Conservation (phyloP, 2,329 filamentous ascomycete species). For the Fonsecaea nubica region DNA sequence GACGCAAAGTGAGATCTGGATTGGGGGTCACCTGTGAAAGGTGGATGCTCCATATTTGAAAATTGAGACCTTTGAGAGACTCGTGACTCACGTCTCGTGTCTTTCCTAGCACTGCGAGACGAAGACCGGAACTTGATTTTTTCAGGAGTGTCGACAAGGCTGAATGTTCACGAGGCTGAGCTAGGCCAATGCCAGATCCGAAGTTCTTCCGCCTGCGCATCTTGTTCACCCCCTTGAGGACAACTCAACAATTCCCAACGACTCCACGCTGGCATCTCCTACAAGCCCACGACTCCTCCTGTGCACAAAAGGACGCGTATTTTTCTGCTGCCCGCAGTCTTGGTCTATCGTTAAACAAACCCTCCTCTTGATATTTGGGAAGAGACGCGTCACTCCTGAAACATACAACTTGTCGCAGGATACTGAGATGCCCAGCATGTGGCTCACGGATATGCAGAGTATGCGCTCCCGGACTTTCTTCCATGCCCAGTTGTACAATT, state of each 20-base stretch:
- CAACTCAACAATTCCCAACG: slow-evolving; percentile 29
- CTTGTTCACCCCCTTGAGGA: slow-evolving; percentile 25
- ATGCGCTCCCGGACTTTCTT: slow-evolving; percentile 49
- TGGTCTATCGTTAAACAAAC: slow-evolving; percentile 10
- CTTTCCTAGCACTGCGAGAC: background rate
- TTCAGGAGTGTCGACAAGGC: background rate
- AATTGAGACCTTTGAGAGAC: background rate
- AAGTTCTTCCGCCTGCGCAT: slow-evolving; percentile 1
- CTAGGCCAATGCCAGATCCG: background rate
- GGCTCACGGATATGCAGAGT: slow-evolving; percentile 96
- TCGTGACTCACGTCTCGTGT: background rate
- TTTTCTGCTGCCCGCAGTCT: slow-evolving; percentile 4
- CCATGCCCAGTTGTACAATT: slow-evolving; percentile 24
- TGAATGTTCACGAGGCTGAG: background rate
- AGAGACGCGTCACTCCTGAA: background rate
- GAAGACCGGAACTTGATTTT: background rate
- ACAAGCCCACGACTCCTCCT: background rate
- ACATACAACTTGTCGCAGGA: background rate
- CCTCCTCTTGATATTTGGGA: background rate
- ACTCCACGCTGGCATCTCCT: slow-evolving; percentile 1
- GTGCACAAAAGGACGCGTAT: background rate
- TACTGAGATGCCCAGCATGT: slow-evolving; percentile 81
- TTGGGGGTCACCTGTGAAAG: slow-evolving; percentile 27
- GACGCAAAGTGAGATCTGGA: slow-evolving; percentile 27
- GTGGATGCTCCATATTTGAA: background rate